phyloP scores from a whole-genome alignment of 2,329 filamentous ascomycete genomes.

The Tolypocladium nubicola region DNA sequence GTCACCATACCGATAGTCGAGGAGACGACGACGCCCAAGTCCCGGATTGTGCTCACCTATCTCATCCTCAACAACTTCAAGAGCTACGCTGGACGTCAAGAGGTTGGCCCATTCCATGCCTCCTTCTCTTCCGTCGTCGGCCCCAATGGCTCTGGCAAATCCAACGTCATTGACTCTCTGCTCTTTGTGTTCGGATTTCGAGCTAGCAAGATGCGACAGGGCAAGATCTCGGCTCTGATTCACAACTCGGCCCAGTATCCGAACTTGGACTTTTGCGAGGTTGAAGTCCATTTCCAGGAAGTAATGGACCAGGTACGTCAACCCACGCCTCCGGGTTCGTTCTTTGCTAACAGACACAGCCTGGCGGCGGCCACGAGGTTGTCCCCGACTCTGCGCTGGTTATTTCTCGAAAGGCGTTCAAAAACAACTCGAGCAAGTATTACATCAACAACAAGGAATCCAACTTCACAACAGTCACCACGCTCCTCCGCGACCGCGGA shows the following conservation, averaged over 20 bases:
- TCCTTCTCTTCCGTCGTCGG: conserved; percentile 98
- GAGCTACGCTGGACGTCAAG: conserved; percentile 90
- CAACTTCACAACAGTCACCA: conserved; percentile 86
- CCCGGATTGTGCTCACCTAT: conserved; percentile 86
- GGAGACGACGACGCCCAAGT: conserved; percentile 62
- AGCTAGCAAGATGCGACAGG: conserved; percentile 98
- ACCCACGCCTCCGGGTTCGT: too few relatives aligned
- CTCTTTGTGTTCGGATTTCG: conserved; percentile 99
- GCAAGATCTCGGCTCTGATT: conserved; percentile 94
- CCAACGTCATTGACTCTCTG: conserved; percentile 95
- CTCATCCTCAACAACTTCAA: conserved; percentile 95
- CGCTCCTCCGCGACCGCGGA: conserved; percentile 73
- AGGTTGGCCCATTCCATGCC: conserved; percentile 91
- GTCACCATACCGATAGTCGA: conserved; percentile 59
- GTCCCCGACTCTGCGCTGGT: conserved; percentile 77
- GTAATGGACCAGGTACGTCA: conserved; percentile 67
- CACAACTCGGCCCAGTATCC: conserved; percentile 89
- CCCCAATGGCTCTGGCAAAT: conserved; percentile 96
- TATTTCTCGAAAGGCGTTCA: conserved; percentile 88
- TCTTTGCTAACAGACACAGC: conserved; percentile 30
- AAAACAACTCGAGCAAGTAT: conserved; percentile 97
- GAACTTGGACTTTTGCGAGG: conserved; percentile 82
- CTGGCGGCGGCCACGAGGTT: conserved; percentile 62
- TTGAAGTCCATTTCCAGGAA: conserved; percentile 93
- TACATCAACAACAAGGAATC: conserved; percentile 88